Conservation (phyloP, 345 rosid genomes). For the Xanthoceras sorbifolium region DNA sequence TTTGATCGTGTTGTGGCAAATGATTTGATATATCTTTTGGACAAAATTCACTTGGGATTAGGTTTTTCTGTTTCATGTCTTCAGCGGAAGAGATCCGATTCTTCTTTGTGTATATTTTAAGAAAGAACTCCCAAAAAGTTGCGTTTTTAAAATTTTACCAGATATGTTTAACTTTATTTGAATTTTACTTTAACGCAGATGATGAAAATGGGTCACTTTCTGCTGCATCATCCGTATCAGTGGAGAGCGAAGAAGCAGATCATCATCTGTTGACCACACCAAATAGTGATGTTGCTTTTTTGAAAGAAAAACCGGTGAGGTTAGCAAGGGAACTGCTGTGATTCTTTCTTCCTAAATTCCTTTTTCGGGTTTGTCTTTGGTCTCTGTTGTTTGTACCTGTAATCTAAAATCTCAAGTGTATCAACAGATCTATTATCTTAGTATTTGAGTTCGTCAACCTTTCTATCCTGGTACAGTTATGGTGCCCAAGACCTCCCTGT, state of each 20-base stretch:
- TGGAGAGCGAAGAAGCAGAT: constrained; percentile 65
- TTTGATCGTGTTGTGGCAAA: neutral
- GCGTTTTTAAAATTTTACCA: neutral
- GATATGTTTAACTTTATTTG: neutral
- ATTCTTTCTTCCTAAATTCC: constrained; percentile 5
- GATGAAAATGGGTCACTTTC: constrained; percentile 64
- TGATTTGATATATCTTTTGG: neutral
- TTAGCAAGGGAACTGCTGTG: constrained; percentile 59
- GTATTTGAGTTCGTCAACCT: neutral
- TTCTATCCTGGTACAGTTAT: neutral
- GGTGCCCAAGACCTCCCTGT: constrained; percentile 10
- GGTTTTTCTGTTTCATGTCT: neutral
- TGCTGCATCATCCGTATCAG: constrained; percentile 50
- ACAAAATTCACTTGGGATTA: neutral
- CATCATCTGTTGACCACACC: constrained; percentile 65
- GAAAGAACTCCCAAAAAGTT: neutral
- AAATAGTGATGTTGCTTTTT: constrained; percentile 63
- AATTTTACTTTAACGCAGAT: constrained; percentile 29
- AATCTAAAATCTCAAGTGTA: constrained; percentile 12
- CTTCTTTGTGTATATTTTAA: neutral
- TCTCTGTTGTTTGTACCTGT: constrained; percentile 22
- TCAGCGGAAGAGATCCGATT: neutral
- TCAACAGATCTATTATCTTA: neutral
- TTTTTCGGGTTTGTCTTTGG: constrained; percentile 15
- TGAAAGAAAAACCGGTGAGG: constrained; percentile 66